A percentile compares a stretch with the other conserved stretches of the same genome.
Conservation (phyloP, 441 rosid genomes). For the Pelargonium australe region DNA sequence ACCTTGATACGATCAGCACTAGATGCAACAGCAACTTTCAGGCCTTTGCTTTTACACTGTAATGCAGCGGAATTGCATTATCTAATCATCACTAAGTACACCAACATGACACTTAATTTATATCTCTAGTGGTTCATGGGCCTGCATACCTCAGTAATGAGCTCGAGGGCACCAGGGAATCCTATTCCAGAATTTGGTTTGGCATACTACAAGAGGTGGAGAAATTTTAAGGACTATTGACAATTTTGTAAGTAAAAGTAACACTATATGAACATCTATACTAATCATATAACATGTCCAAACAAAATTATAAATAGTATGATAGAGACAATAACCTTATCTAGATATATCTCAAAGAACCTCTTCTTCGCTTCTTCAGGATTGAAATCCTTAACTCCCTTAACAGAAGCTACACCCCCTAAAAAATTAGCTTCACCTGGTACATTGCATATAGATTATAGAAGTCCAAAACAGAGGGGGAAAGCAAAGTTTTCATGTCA, state of each 20-base stretch:
- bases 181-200: slow-evolving; percentile 95
- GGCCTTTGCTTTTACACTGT: slow-evolving; percentile 86
- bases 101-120: slow-evolving; percentile 6
- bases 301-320: slow-evolving; percentile 1
- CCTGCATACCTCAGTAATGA: slow-evolving; percentile 63
- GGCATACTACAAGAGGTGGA: slow-evolving; percentile 48
- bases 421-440: slow-evolving; percentile 87
- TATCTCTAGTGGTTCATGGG: slow-evolving; percentile 3
- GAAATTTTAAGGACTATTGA: slow-evolving; percentile 11
- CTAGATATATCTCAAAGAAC: slow-evolving; percentile 85
- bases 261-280: neutral
- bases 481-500: slow-evolving; percentile 14
- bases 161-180: slow-evolving; percentile 89
- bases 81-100: neutral
- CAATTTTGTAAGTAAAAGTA: slow-evolving; percentile 2
- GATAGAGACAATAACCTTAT: slow-evolving; percentile 46
- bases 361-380: slow-evolving; percentile 65
- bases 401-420: slow-evolving; percentile 83
- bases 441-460: slow-evolving; percentile 10
- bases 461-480: slow-evolving; percentile 7
- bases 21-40: slow-evolving; percentile 94
- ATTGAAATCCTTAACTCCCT: slow-evolving; percentile 64
- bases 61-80: slow-evolving; percentile 17
- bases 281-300: slow-evolving; percentile 5
- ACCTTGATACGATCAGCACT: slow-evolving; percentile 97